Evolutionary conservation across 179 eudicot species (phyloP).

Genomic region (Silene noctiflora): DNA sequence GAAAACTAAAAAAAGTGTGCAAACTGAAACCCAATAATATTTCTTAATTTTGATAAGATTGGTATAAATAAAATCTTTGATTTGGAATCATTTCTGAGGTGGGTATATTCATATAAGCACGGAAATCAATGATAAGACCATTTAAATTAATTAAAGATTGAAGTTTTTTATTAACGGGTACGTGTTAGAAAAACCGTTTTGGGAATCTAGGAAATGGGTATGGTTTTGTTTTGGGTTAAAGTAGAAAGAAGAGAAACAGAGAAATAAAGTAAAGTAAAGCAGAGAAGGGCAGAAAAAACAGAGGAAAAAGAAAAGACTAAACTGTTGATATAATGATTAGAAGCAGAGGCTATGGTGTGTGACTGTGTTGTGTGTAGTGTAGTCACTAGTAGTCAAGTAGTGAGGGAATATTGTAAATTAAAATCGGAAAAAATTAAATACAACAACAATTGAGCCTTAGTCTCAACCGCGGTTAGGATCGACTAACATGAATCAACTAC

Average conservation of each 20-base stretch:
- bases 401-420: not conserved
- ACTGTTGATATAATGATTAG: conserved; percentile 29
- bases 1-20: conserved; percentile 13
- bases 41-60: not conserved
- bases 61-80: conserved; percentile 14
- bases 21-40: conserved; percentile 17
- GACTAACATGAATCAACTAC: no score
- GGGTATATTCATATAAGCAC: conserved; percentile 38
- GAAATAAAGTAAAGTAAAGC: conserved; percentile 10
- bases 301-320: conserved; percentile 5
- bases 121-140: conserved; percentile 11
- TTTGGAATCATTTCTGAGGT: conserved; percentile 30
- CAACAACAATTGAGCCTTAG: no score
- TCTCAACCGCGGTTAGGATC: no score
- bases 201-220: not conserved
- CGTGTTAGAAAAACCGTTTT: no score
- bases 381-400: not conserved
- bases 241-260: conserved; percentile 22
- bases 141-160: not conserved
- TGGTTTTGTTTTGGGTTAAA: no score
- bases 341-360: conserved; percentile 28
- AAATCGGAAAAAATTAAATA: not conserved
- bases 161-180: not conserved
- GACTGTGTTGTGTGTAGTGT: not conserved
- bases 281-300: conserved; percentile 1